Evolutionary conservation across 768 basidiomycete genomes (phyloP), one percentile per base, ranked within the genome.

Genomic region (Tricholoma flavovirens): DNA sequence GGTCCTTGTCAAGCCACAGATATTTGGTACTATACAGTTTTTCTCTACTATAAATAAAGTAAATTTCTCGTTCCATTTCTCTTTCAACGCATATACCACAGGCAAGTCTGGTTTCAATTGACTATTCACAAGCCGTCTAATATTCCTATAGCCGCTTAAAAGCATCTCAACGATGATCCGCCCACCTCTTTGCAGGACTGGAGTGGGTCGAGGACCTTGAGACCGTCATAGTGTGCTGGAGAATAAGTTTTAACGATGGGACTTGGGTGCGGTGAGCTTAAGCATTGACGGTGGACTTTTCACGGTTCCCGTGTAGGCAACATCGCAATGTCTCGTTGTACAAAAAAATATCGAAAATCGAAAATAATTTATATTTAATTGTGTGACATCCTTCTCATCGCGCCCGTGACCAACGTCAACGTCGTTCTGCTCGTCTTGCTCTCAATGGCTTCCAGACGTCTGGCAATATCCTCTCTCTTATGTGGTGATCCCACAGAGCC

Each of bases 81-180:
- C n/a, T 32, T 32, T 32, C 30, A 32, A 32, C 30, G 30, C 30
- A 32, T n/a, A 29, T 32, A 32, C 30, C 30, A 32, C 30, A 32
- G 30, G 30, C 30, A 32, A 32, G 30, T 32, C 24, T 5, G 24
- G 10, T 32, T 32, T 11, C 9, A 32, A 32, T 8, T 11, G 9
- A 32, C n/a, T n/a, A 8, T 32, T 32, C 30, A n/a, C n/a, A 3
- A 32, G 4, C 10, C 24, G 9, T 32, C 10, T 32, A 32, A 32
- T 8, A 32, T 7, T 58, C 19, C 24, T 1, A 12, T 30, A 90
- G 88, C 82, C 80, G 67, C 74, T 75, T 67, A 82, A 89, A 92
- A 92, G 90, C 90, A 91, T 91, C 90, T 90, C 86, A 80, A 84
- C 78, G 87, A 91, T 65, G 88, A 83, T 73, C 75, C 73, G 83